Base-by-base conservation (phyloP, 1,284 basidiomycete genomes). In the Cryptococcus hybrid region DNA sequence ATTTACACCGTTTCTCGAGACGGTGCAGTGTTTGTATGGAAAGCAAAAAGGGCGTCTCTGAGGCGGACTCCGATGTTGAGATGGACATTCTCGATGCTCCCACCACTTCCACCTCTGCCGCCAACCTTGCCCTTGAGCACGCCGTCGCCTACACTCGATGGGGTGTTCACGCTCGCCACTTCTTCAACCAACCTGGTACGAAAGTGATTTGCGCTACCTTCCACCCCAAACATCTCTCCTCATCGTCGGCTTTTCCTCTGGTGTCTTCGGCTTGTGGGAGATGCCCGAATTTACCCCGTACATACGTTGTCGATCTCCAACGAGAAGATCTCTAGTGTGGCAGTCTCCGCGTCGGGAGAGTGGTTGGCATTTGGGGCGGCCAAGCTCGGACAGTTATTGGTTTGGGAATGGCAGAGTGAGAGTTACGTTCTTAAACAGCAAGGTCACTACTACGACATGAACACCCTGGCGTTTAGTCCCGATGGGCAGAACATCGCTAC, bases 321-420 rank as follows among this genome's bases (percentile, higher is more conserved):
- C 73, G 93, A 97, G 79, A 96, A 93, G 78, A 97, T 99, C 49
- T 89, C 92, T 3, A 92, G 91, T 1, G 91, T 99, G 24, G 89
- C 92, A 1, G 89, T 99, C 66, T 96, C 90, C 63, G 80, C 88
- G 0, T 89, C 90, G 0, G 95, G 96, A 13, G 95, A 99, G 79
- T 99, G 96, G 96, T 85, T 99, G 11, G 95, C 94, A 0, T 99
- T 99, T 68, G 96, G 96, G n/a, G 92, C 94, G 0, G 84, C 85
- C 60, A 93, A 92, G 71, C 84, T 98, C 13, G 96, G 96, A 1
- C 96, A 99, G 74, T 85, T 99, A 24, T 86, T 99, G 6, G 96
- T 99, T 0, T 99, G 96, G 96, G 96, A 99, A 78, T 99, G 96
- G 96, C 93, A 97, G 75, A 92, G 89, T 54, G 95, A 99, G 77